Percentiles rank a stretch among this genome's conserved stretches.
Evolutionary conservation across 495 filamentous ascomycete genomes (phyloP).

Genomic region (Achaetomiella virescens): DNA sequence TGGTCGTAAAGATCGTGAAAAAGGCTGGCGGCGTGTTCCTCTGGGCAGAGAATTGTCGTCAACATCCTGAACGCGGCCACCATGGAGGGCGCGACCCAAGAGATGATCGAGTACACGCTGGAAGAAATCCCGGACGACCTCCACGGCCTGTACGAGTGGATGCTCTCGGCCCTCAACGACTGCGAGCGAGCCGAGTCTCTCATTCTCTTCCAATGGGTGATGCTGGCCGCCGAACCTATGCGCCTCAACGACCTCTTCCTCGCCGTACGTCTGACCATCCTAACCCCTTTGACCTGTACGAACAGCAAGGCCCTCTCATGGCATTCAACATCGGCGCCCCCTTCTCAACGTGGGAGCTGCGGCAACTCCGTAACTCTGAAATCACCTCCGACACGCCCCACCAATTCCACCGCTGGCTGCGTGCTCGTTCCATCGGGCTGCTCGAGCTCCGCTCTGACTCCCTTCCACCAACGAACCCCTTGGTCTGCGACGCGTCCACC

Average conservation of each 20-base stretch:
- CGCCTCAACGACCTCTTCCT: conserved; percentile 32
- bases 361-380: conserved; percentile 25
- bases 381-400: conserved; percentile 30
- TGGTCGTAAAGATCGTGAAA: conserved; percentile 22
- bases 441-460: conserved; percentile 26
- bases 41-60: conserved; percentile 36
- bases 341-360: conserved; percentile 29
- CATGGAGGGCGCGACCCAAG: conserved; percentile 27
- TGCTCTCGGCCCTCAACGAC: conserved; percentile 28
- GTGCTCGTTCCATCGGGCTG: conserved; percentile 33
- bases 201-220: conserved; percentile 35
- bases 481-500: conserved; percentile 29
- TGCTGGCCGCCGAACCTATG: conserved; percentile 32
- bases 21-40: conserved; percentile 33
- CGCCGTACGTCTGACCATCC: conserved; percentile 29
- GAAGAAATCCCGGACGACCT: conserved; percentile 31
- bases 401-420: conserved; percentile 33
- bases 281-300: conserved; percentile 10
- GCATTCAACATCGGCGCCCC: conserved; percentile 26
- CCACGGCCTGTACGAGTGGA: conserved; percentile 36
- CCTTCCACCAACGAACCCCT: conserved; percentile 22
- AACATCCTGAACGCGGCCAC: conserved; percentile 37
- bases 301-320: conserved; percentile 19
- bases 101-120: conserved; percentile 31
- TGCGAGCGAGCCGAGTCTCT: conserved; percentile 31